A percentile compares a stretch with the other conserved stretches of the same genome.
Evolutionary conservation across 1,284 basidiomycete genomes (phyloP).

Genomic region (Violaceomyces palustris): DNA sequence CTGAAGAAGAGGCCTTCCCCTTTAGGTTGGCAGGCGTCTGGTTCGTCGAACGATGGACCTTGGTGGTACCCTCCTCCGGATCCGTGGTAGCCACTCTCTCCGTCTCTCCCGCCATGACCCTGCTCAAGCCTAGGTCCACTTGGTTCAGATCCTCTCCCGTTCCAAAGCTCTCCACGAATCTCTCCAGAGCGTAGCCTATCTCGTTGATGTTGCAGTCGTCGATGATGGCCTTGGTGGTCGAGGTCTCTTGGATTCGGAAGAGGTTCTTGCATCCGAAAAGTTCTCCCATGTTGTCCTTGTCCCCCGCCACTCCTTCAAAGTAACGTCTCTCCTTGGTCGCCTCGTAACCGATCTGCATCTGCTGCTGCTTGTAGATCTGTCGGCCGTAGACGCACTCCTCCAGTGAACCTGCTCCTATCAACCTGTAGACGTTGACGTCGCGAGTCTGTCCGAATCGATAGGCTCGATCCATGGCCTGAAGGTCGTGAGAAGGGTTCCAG

Average conservation of each 20-base stretch:
- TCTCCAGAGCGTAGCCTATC: slow-evolving; percentile 15
- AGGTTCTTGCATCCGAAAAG: slow-evolving; percentile 77
- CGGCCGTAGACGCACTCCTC: slow-evolving; percentile 64
- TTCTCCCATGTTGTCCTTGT: slow-evolving; percentile 68
- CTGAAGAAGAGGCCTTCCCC: neutral
- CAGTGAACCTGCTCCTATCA: slow-evolving; percentile 35
- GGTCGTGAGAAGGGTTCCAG: slow-evolving; percentile 76
- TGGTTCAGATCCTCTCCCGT: neutral
- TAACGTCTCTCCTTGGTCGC: slow-evolving; percentile 58
- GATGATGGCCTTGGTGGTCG: slow-evolving; percentile 29
- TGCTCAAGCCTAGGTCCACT: neutral
- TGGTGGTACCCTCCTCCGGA: too few relatives aligned
- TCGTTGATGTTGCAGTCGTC: slow-evolving; percentile 34
- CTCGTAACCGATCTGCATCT: slow-evolving; percentile 74
- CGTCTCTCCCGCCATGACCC: too few relatives aligned
- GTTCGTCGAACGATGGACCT: too few relatives aligned
- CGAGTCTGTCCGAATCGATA: slow-evolving; percentile 56
- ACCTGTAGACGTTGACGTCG: slow-evolving; percentile 34
- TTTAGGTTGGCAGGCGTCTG: too few relatives aligned
- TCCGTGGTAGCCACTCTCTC: too few relatives aligned
- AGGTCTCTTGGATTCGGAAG: slow-evolving; percentile 68
- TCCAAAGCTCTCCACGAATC: slow-evolving; percentile 6
- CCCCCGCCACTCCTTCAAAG: slow-evolving; percentile 74
- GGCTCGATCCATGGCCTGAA: slow-evolving; percentile 77
- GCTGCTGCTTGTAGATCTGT: slow-evolving; percentile 82